Conservation (phyloP, 257 asterid genomes). For the Rehmannia glutinosa region DNA sequence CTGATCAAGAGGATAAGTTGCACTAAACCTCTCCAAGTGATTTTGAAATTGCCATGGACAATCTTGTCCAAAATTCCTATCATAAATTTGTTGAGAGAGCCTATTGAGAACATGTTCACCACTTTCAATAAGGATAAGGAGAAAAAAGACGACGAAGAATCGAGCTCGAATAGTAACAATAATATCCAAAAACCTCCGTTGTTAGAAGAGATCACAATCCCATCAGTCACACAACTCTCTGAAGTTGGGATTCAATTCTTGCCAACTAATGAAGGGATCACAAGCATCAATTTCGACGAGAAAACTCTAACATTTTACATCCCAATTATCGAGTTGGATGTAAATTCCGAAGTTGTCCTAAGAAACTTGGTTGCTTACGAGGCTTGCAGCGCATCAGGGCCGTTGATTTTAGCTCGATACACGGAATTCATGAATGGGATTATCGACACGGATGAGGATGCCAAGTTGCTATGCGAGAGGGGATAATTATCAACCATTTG, state of each 20-base stretch:
- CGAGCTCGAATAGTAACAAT: too few relatives aligned
- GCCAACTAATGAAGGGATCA: conserved; percentile 20
- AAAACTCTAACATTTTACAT: conserved; percentile 22
- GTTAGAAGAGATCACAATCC: conserved; percentile 32
- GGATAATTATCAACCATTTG: too few relatives aligned
- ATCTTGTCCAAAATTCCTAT: conserved; percentile 34
- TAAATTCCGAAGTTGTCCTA: too few relatives aligned
- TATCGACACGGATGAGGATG: too few relatives aligned
- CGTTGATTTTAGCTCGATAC: too few relatives aligned
- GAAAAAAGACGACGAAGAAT: too few relatives aligned
- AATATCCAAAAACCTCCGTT: too few relatives aligned
- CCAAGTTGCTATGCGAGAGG: too few relatives aligned
- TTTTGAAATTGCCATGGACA: conserved; percentile 40
- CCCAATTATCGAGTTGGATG: too few relatives aligned
- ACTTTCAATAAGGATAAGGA: neutral
- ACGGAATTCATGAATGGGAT: too few relatives aligned
- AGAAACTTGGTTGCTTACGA: too few relatives aligned
- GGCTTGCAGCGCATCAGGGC: too few relatives aligned
- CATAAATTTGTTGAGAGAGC: conserved; percentile 24
- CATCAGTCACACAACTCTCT: conserved; percentile 26
- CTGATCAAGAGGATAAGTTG: conserved; percentile 24
- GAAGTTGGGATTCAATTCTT: conserved; percentile 24
- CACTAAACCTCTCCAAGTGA: conserved; percentile 30
- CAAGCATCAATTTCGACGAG: conserved; percentile 14
- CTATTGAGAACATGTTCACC: conserved; percentile 19